These are phyloP conservation scores for Chalaropsis ovoidea DNA, from an alignment of 2,329 filamentous ascomycete genomes.

Conservation along the genomic window DNA sequence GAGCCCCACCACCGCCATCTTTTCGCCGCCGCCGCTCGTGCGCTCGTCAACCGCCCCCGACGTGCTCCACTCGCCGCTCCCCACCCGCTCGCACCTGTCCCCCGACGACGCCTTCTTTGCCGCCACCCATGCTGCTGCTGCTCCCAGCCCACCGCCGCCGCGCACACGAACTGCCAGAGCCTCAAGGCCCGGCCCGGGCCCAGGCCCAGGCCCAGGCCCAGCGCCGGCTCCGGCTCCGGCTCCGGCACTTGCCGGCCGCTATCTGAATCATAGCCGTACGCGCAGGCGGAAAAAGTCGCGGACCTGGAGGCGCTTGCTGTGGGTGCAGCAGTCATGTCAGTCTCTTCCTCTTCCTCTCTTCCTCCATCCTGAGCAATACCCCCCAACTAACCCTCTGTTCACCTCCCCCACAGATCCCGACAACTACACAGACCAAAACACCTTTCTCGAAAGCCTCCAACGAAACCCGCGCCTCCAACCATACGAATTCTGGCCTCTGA, in stretches of 20 bases:
- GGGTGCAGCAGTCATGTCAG: slow-evolving; percentile 88
- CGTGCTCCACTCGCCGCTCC: slow-evolving; percentile 33
- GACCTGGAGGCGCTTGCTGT: slow-evolving; percentile 89
- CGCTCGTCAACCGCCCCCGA: slow-evolving; percentile 17
- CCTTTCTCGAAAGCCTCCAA: slow-evolving; percentile 91
- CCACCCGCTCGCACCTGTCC: slow-evolving; percentile 54
- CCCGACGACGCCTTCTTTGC: slow-evolving; percentile 74
- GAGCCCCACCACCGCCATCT: slow-evolving; percentile 1
- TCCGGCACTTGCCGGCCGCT: slow-evolving; percentile 40
- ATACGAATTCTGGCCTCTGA: slow-evolving; percentile 96
- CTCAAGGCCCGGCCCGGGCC: slow-evolving; percentile 17
- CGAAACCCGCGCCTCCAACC: slow-evolving; percentile 86
- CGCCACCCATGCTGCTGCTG: slow-evolving; percentile 27
- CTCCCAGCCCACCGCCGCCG: slow-evolving; percentile 43
- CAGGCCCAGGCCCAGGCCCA: slow-evolving; percentile 27
- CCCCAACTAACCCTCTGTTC: background rate
- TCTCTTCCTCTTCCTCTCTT: background rate
- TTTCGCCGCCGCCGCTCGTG: slow-evolving; percentile 8
- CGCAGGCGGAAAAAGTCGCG: slow-evolving; percentile 58
- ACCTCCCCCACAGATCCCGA: slow-evolving; percentile 60
- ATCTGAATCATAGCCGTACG: slow-evolving; percentile 49
- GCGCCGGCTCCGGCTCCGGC: slow-evolving; percentile 26
- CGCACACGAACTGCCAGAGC: slow-evolving; percentile 24
- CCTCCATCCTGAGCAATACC: slow-evolving; percentile 31
- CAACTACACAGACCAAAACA: slow-evolving; percentile 95